Percentiles rank a stretch among this genome's conserved stretches.
These are phyloP conservation scores for Blastobotrys capitulatus DNA, from an alignment of 1,139 yeast genomes.

Conservation along the genomic window DNA sequence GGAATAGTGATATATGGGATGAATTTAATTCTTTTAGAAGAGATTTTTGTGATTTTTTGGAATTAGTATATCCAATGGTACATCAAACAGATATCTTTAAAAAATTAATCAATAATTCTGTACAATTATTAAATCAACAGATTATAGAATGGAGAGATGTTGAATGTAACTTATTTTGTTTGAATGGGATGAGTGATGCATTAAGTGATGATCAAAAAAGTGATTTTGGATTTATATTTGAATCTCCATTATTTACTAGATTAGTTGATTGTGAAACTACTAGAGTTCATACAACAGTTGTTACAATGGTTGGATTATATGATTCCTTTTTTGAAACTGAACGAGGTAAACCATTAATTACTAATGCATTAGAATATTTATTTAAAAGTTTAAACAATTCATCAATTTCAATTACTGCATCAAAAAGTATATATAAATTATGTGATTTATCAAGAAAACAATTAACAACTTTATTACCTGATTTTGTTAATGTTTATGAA, in stretches of 20 bases:
- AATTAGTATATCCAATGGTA: slow-evolving; percentile 59
- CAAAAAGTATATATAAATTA: slow-evolving; percentile 35
- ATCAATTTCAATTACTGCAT: slow-evolving; percentile 31
- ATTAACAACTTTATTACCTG: slow-evolving; percentile 26
- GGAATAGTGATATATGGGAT: slow-evolving; percentile 34
- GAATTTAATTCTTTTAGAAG: slow-evolving; percentile 65
- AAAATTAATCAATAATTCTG: background rate
- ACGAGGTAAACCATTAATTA: slow-evolving; percentile 29
- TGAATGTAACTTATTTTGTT: slow-evolving; percentile 64
- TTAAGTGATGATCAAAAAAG: slow-evolving; percentile 26
- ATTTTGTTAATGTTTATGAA: slow-evolving; percentile 31
- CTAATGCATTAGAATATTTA: slow-evolving; percentile 30
- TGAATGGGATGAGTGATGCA: slow-evolving; percentile 46
- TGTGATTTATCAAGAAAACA: slow-evolving; percentile 32
- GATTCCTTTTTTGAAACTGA: slow-evolving; percentile 31
- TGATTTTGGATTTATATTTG: slow-evolving; percentile 13
- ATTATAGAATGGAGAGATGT: slow-evolving; percentile 39
- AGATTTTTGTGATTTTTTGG: slow-evolving; percentile 72
- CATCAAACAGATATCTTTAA: background rate
- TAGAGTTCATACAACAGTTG: slow-evolving; percentile 34
- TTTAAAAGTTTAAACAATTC: slow-evolving; percentile 31
- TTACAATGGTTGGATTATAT: slow-evolving; percentile 33
- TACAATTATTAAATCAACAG: slow-evolving; percentile 15
- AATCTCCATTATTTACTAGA: slow-evolving; percentile 15
- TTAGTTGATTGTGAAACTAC: slow-evolving; percentile 24